phyloP scores from a whole-genome alignment of 2,329 filamentous ascomycete species.

The Leptographium flavum region DNA sequence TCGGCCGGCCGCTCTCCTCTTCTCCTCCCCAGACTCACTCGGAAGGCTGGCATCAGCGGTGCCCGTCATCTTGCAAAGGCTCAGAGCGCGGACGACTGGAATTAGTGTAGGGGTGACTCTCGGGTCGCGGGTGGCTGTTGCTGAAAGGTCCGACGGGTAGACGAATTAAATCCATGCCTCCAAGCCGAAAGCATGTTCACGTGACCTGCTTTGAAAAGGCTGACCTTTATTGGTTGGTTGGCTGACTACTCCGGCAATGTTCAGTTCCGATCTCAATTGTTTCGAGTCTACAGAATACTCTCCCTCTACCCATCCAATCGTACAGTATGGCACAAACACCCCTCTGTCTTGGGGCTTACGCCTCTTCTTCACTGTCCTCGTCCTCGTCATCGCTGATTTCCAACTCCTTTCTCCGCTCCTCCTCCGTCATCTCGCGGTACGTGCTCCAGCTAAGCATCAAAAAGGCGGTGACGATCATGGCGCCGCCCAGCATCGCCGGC shows the following conservation, averaged over 20 bases:
- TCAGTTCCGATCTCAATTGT: background rate
- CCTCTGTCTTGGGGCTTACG: too few relatives aligned
- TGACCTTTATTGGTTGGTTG: background rate
- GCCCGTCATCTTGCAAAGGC: constrained; percentile 3
- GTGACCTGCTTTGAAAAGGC: constrained; percentile 3
- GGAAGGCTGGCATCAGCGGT: constrained; percentile 4
- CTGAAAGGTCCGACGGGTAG: background rate
- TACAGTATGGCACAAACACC: background rate
- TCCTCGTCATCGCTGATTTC: constrained; percentile 13
- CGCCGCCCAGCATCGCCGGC: constrained; percentile 67
- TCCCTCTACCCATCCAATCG: background rate
- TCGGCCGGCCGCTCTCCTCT: too few relatives aligned
- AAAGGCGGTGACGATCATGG: constrained; percentile 81
- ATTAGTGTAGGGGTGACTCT: background rate
- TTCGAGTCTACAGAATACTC: background rate
- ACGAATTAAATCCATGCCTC: background rate
- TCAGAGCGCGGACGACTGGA: background rate
- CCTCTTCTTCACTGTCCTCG: constrained; percentile 1
- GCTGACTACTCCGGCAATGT: background rate
- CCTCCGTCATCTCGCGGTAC: constrained; percentile 83
- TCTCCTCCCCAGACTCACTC: background rate
- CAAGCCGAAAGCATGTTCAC: background rate
- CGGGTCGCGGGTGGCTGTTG: background rate
- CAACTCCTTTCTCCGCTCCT: constrained; percentile 46
- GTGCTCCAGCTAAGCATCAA: constrained; percentile 80